A percentile compares a stretch with the other conserved stretches of the same genome.
Evolutionary conservation across 169 alveolate species (phyloP).

Genomic region (Cryptosporidium viatorum): DNA sequence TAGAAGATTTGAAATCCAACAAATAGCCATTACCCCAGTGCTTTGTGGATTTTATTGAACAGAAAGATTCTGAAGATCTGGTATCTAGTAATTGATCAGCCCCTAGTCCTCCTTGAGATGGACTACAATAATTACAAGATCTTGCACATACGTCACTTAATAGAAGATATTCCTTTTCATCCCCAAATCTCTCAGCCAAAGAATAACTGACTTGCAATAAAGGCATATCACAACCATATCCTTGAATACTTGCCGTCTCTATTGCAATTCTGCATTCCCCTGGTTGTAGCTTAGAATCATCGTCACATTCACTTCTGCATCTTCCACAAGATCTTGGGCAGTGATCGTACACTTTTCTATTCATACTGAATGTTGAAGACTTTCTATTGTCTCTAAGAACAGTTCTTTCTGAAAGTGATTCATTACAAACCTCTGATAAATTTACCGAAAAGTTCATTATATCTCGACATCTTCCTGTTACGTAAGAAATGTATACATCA

Average conservation of each 20-base stretch:
- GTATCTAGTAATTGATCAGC: not conserved
- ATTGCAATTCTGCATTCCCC: conserved; percentile 62
- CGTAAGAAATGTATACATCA: conserved; percentile 20
- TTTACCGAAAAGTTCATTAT: conserved; percentile 42
- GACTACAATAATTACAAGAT: conserved; percentile 55
- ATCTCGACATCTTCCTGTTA: conserved; percentile 41
- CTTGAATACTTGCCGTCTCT: conserved; percentile 57
- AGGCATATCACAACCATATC: conserved; percentile 63
- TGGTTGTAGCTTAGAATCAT: conserved; percentile 45
- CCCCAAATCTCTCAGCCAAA: conserved; percentile 41
- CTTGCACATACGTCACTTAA: conserved; percentile 59
- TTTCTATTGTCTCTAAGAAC: not conserved
- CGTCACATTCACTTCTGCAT: conserved; percentile 59
- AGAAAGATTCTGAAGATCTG: conserved; percentile 3
- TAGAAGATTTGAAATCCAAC: conserved; percentile 6
- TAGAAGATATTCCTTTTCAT: conserved; percentile 38
- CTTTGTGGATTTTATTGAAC: conserved; percentile 53
- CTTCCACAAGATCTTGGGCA: conserved; percentile 71
- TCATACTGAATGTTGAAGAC: conserved; percentile 21
- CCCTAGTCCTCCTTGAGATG: not conserved
- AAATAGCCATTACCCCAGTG: conserved; percentile 55
- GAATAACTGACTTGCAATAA: conserved; percentile 47
- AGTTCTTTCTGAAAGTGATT: conserved; percentile 35
- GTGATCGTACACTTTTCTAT: conserved; percentile 39
- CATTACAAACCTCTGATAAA: conserved; percentile 36